A percentile compares a stretch with the other conserved stretches of the same genome.
Conservation (phyloP, 1,284 basidiomycete species). For the Cutaneotrichosporon sp. region DNA sequence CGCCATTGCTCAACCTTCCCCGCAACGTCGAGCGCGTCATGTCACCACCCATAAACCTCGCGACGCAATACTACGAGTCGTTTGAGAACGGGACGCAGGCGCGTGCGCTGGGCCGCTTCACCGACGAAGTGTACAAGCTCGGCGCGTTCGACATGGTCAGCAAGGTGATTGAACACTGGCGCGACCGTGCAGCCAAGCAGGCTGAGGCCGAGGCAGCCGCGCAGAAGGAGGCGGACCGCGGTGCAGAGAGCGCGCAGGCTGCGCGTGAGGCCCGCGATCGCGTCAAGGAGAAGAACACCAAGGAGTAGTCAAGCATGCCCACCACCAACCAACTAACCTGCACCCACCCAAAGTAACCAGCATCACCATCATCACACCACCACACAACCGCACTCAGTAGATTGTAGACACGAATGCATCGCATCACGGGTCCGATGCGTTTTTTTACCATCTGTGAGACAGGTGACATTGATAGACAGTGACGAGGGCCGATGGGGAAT, state of each 20-base stretch:
- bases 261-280: background rate
- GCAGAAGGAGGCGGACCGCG: constrained; percentile 8
- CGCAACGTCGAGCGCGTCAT: constrained; percentile 26
- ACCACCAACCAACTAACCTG: background rate
- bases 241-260: constrained; percentile 10
- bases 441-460: constrained; percentile 4
- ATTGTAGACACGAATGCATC: constrained; percentile 13
- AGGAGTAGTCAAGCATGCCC: background rate
- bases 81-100: constrained; percentile 41
- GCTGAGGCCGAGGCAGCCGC: constrained; percentile 12
- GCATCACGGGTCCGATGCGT: constrained; percentile 7
- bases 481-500: background rate
- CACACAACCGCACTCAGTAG: background rate
- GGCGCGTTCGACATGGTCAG: constrained; percentile 33
- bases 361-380: background rate
- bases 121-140: constrained; percentile 27
- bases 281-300: constrained; percentile 23
- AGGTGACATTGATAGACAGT: constrained; percentile 6
- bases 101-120: constrained; percentile 11
- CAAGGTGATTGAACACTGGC: constrained; percentile 23
- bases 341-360: background rate
- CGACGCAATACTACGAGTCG: constrained; percentile 30
- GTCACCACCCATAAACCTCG: constrained; percentile 33
- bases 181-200: background rate
- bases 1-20: constrained; percentile 34